These are phyloP conservation scores for Macrocybe gigantea DNA, from an alignment of 768 basidiomycete species.

Conservation along the genomic window DNA sequence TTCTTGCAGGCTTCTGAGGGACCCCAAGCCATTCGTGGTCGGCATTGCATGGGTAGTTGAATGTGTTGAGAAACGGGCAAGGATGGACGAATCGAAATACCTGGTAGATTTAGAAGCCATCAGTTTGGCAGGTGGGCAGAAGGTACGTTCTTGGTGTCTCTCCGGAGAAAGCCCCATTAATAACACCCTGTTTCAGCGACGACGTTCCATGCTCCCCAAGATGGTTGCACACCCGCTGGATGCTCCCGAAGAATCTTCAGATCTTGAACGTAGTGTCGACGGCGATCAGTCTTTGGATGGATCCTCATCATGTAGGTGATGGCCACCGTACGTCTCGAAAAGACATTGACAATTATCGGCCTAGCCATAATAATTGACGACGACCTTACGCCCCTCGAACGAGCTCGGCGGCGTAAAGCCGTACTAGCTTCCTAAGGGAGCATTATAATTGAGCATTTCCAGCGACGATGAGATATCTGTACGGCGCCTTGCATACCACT, in stretches of 20 bases:
- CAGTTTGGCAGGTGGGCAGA: slow-evolving; percentile 56
- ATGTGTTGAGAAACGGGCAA: slow-evolving; percentile 64
- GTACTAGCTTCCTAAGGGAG: too few species aligned
- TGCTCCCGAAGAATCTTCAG: slow-evolving; percentile 16
- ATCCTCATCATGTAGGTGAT: slow-evolving; percentile 35
- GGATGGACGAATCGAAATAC: slow-evolving; percentile 61
- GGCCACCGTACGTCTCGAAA: not conserved
- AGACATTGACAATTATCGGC: slow-evolving; percentile 9
- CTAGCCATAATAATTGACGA: slow-evolving; percentile 43
- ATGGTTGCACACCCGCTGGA: slow-evolving; percentile 33
- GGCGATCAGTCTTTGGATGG: slow-evolving; percentile 38
- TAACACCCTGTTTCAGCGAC: slow-evolving; percentile 38
- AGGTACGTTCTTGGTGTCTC: slow-evolving; percentile 34
- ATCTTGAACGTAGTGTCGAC: slow-evolving; percentile 17
- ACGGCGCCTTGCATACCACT: too few species aligned
- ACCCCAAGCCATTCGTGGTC: slow-evolving; percentile 69
- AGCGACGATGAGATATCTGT: too few species aligned
- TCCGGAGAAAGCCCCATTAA: not conserved
- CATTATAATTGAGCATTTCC: too few species aligned
- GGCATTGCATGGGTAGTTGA: slow-evolving; percentile 89
- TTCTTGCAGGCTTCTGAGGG: slow-evolving; percentile 45
- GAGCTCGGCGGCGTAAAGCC: slow-evolving; percentile 50
- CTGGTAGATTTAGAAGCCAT: slow-evolving; percentile 56
- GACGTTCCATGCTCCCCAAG: slow-evolving; percentile 70
- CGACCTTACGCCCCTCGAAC: slow-evolving; percentile 63